phyloP scores from a whole-genome alignment of 2,329 filamentous ascomycete species.

The Raffaelea albimanens region DNA sequence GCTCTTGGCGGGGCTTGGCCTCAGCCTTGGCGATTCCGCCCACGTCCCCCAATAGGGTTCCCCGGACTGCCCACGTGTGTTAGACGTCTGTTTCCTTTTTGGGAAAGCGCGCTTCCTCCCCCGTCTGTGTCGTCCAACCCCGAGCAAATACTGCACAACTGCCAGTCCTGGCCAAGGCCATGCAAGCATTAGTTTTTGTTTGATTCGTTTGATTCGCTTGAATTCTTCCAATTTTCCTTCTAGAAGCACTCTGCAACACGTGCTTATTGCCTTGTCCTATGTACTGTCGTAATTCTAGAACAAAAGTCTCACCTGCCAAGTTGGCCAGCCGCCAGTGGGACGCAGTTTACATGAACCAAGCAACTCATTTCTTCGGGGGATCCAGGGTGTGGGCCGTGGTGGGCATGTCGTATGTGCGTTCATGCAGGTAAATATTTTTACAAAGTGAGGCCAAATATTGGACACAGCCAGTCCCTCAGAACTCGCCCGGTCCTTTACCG shows the following conservation, averaged over 20 bases:
- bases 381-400: too few relatives aligned
- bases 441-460: too few relatives aligned
- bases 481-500: not conserved
- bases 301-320: not conserved
- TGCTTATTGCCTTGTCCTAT: not conserved
- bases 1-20: not conserved
- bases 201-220: not conserved
- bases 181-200: not conserved
- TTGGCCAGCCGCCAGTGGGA: not conserved
- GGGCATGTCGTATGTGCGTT: too few relatives aligned
- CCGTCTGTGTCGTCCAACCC: not conserved
- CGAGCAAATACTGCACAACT: not conserved
- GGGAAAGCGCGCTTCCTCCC: not conserved
- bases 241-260: not conserved
- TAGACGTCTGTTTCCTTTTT: not conserved
- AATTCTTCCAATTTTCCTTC: not conserved
- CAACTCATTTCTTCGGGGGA: too few relatives aligned
- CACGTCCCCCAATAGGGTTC: not conserved
- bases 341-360: not conserved
- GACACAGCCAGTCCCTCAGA: not conserved
- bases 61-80: not conserved
- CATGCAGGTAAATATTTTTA: too few relatives aligned
- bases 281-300: not conserved
- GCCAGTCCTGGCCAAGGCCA: not conserved
- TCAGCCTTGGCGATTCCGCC: not conserved